Conservation (phyloP, 495 filamentous ascomycete genomes). For the Astrothelium subdiscretum region DNA sequence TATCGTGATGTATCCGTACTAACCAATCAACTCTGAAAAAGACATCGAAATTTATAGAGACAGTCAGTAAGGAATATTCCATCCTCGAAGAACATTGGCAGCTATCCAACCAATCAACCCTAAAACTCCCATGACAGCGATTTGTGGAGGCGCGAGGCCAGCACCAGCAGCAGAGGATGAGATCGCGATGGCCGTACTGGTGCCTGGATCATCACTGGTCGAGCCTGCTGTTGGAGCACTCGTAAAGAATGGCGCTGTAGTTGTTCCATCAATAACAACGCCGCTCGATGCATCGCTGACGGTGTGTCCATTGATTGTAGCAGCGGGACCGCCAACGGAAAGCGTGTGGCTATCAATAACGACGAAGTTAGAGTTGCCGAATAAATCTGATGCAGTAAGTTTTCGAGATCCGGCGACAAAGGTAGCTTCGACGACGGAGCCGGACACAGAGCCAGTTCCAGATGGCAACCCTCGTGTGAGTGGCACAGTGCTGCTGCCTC, state of each 20-base stretch:
- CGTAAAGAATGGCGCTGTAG: background rate
- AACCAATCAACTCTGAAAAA: too few species aligned
- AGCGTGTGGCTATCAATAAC: background rate
- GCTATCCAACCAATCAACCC: background rate
- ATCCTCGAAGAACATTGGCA: background rate
- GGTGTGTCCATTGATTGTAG: background rate
- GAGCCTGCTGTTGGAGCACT: background rate
- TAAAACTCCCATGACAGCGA: background rate
- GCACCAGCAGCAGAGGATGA: background rate
- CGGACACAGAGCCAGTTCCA: background rate
- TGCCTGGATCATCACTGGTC: background rate
- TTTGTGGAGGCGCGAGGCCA: background rate
- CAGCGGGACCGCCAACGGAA: background rate
- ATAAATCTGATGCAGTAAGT: background rate
- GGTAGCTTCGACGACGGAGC: background rate
- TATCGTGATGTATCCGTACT: too few species aligned
- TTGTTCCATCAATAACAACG: background rate
- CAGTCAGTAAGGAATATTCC: too few species aligned
- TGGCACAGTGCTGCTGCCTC: background rate
- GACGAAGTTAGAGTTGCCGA: background rate
- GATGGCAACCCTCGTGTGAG: background rate
- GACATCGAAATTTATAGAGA: too few species aligned
- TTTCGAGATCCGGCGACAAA: background rate
- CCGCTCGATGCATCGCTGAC: background rate
- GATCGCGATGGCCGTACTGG: background rate